Conservation (phyloP, 169 alveolate species). For the Cryptosporidium xiaoi region DNA sequence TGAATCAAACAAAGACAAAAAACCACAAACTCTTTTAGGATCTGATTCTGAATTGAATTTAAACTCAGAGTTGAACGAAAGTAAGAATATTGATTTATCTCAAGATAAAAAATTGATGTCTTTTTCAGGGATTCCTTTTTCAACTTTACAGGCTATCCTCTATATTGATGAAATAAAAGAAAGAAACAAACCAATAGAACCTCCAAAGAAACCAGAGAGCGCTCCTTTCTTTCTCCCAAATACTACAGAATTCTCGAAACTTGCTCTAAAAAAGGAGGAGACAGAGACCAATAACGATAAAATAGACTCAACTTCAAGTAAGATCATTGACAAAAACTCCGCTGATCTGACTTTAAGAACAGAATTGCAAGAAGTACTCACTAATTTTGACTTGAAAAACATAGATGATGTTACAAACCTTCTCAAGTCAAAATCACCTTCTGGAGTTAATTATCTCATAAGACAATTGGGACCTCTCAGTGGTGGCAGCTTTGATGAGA, state of each 20-base stretch:
- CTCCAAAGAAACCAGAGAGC: constrained; percentile 84
- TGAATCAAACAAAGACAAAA: not conserved
- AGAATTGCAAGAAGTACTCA: constrained; percentile 26
- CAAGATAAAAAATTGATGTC: constrained; percentile 31
- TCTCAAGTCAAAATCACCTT: constrained; percentile 65
- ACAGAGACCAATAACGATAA: not conserved
- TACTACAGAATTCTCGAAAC: constrained; percentile 35
- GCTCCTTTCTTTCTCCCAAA: constrained; percentile 87
- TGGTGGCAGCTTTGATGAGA: constrained; percentile 52
- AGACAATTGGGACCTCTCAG: constrained; percentile 69
- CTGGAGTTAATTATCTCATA: constrained; percentile 51
- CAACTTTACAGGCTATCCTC: constrained; percentile 61
- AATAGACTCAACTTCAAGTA: not conserved
- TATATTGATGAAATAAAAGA: constrained; percentile 85
- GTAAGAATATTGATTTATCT: constrained; percentile 7
- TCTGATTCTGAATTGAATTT: not conserved
- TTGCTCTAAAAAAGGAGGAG: not conserved
- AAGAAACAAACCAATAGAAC: constrained; percentile 85
- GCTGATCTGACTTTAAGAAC: constrained; percentile 9
- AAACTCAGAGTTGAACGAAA: not conserved
- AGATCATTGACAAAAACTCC: not conserved
- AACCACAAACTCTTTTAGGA: not conserved
- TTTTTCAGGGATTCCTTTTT: constrained; percentile 65
- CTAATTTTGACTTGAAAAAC: not conserved
- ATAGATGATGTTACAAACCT: constrained; percentile 28